Base-by-base conservation (phyloP, 306 rosid species). In the Canavalia ensiformis region DNA sequence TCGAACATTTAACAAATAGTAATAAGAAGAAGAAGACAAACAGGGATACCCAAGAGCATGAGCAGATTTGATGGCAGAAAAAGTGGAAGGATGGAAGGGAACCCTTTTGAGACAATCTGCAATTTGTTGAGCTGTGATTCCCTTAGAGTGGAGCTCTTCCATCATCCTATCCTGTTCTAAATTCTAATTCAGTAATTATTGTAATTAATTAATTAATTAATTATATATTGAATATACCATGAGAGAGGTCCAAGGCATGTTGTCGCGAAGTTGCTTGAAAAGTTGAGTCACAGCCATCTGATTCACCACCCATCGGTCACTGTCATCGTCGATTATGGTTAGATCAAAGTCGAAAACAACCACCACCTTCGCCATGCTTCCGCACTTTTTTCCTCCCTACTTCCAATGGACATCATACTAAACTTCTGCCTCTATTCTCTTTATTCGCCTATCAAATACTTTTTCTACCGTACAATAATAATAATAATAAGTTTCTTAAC, bases 251-350 rank as follows among this genome's bases (percentile, higher is more conserved):
- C 97, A 94, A 9, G 91, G 86, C 83, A 83, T 10, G 69, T 90
- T 83, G n/a, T 82, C 31, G 37, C 89, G 91, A 58, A 92, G 96
- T 54, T 90, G 51, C 12, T 80, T 77, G 90, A 90, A 94, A 42
- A 86, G 72, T 45, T 74, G 60, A 8, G 88, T 85, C 60, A 94
- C 89, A 74, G 88, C 96, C 92, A 92, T 82, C 77, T 90, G 65
- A 1, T 72, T 60, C 39, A 94, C 84, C 28, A 94, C 89, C 94
- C 94, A 89, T 9, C 84, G 58, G 75, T 94, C 98, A n/a, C 97
- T 90, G 81, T 94, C 98, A 12, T 85, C 92, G 80, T 94, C 91
- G 73, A 94, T 91, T 25, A 94, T 84, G 60, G 97, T 94, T 63
- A 87, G 82, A 78, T 92, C 98, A 34, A 94, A 94, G 88, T 92